Evolutionary conservation across 1,284 basidiomycete species (phyloP).

Genomic region (Lentinula novae-zelandiae): DNA sequence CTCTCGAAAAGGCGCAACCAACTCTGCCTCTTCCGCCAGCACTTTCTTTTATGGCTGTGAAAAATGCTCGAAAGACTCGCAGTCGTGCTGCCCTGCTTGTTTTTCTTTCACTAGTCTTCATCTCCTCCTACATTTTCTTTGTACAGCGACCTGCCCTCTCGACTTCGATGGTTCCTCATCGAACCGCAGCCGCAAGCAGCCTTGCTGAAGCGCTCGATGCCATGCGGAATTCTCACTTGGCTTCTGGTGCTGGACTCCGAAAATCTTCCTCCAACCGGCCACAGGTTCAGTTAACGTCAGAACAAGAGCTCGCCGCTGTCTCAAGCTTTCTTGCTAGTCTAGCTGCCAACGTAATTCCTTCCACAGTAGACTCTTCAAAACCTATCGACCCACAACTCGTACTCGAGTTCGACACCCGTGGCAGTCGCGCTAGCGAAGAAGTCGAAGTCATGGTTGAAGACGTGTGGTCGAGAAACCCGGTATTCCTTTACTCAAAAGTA

Average conservation of each 20-base stretch:
- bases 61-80: slow-evolving; percentile 5
- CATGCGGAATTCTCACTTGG: slow-evolving; percentile 3
- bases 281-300: slow-evolving; percentile 43
- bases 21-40: neutral
- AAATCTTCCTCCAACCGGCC: slow-evolving; percentile 19
- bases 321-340: slow-evolving; percentile 76
- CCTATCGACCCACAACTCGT: slow-evolving; percentile 78
- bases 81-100: slow-evolving; percentile 3
- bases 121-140: slow-evolving; percentile 10
- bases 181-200: neutral
- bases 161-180: slow-evolving; percentile 1
- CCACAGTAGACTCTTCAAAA: slow-evolving; percentile 54
- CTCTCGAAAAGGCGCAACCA: neutral
- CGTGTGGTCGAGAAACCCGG: slow-evolving; percentile 72
- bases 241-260: neutral
- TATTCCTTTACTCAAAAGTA: slow-evolving; percentile 78
- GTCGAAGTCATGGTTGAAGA: slow-evolving; percentile 51
- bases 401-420: slow-evolving; percentile 78
- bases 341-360: slow-evolving; percentile 75
- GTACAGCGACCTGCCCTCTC: slow-evolving; percentile 9
- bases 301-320: slow-evolving; percentile 76
- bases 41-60: slow-evolving; percentile 1
- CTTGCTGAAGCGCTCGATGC: slow-evolving; percentile 6
- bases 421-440: slow-evolving; percentile 51
- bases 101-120: slow-evolving; percentile 4